Base-by-base conservation (phyloP, 2,329 filamentous ascomycete genomes). In the Xylogone sp. region DNA sequence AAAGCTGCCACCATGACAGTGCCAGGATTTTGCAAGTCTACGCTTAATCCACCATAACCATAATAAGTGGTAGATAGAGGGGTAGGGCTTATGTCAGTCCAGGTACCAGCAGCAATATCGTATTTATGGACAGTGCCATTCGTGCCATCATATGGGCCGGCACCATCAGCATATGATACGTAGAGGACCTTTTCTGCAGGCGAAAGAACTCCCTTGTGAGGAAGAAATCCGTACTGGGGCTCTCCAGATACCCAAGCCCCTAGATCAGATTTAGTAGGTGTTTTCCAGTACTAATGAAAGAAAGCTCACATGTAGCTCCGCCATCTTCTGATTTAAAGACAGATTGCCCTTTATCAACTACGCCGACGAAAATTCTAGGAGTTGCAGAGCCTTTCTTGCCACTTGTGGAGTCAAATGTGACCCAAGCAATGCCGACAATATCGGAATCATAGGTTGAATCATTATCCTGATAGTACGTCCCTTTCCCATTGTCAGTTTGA, bases 41-140 rank as follows among this genome's bases (percentile, higher is more conserved):
- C 67, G 0, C 73, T 69, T 1, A 83, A 65, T 2, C 80, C 80
- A 5, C 80, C 80, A 43, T 82, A 83, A 1, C 80, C 80, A 51
- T 61, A 61, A 18, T 54, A 74, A 80, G 59, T 71, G 72, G 50
- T 53, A 34, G 27, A 50, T 42, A 48, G 47, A 47, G 46, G 69
- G 0, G 73, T 75, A 0, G 80, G 80, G 0, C 77, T 82, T 58
- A 83, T 83, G 59, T 84, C 68, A 10, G 70, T 78, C 78, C 79
- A 83, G 1, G 66, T 71, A 24, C 67, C 64, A 2, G 67, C 66
- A 1, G 71, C 60, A 43, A 82, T 72, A 51, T 80, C 74, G 55
- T 82, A 83, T 51, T 76, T 74, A 53, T 76, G 78, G 1, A 83
- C 75, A 0, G 71, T 77, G 21, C 81, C 80, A 2, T 68, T 58